These are phyloP conservation scores for Malassezia vespertilionis DNA, from an alignment of 1,284 basidiomycete genomes.

Conservation along the genomic window DNA sequence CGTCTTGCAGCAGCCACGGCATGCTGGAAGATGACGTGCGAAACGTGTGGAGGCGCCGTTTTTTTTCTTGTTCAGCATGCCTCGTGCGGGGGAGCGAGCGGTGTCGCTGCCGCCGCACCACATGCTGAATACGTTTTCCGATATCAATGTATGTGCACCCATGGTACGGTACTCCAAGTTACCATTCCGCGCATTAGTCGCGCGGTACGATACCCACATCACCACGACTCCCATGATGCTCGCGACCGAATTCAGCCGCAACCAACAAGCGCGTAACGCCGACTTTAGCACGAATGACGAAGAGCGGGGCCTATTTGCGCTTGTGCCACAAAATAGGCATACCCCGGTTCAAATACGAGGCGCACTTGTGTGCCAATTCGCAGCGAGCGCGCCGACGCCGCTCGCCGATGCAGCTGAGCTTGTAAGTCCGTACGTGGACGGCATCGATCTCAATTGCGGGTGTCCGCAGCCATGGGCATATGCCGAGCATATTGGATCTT, in stretches of 20 bases:
- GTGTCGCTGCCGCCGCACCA: slow-evolving; percentile 24
- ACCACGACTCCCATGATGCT: slow-evolving; percentile 58
- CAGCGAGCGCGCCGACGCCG: slow-evolving; percentile 51
- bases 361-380: slow-evolving; percentile 54
- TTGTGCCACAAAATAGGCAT: not conserved
- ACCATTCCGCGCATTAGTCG: slow-evolving; percentile 54
- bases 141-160: slow-evolving; percentile 48
- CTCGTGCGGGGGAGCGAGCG: slow-evolving; percentile 6
- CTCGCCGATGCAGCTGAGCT: slow-evolving; percentile 56
- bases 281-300: slow-evolving; percentile 53
- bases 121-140: slow-evolving; percentile 25
- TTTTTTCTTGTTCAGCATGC: slow-evolving; percentile 49
- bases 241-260: slow-evolving; percentile 54
- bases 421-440: slow-evolving; percentile 53
- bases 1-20: slow-evolving; percentile 1
- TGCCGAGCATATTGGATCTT: slow-evolving; percentile 55
- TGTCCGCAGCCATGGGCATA: slow-evolving; percentile 44
- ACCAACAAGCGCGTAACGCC: slow-evolving; percentile 52
- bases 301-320: slow-evolving; percentile 50
- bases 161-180: slow-evolving; percentile 57
- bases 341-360: slow-evolving; percentile 49
- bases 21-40: too few relatives aligned
- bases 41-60: slow-evolving; percentile 41
- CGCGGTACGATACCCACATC: slow-evolving; percentile 55
- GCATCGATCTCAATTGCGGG: slow-evolving; percentile 56